These are phyloP conservation scores for Fragaria vesca DNA, from an alignment of 306 rosid species.

Conservation along the genomic window DNA sequence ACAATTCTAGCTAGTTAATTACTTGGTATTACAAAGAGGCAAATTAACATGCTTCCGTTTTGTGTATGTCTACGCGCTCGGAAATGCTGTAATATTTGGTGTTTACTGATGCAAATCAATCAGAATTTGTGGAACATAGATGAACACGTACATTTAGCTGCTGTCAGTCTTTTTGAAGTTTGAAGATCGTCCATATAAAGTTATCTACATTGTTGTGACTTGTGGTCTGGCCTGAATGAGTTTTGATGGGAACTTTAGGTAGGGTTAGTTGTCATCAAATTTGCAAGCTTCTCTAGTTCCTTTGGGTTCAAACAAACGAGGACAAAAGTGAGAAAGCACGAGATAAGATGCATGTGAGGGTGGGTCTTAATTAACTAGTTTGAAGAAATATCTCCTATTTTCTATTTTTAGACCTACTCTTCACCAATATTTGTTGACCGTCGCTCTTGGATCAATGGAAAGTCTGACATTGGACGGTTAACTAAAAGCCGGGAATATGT, in stretches of 20 bases:
- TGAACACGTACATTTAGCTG: background rate
- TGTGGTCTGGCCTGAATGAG: constrained; percentile 5
- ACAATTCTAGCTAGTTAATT: background rate
- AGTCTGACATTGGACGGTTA: background rate
- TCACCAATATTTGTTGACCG: constrained; percentile 18
- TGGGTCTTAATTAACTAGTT: constrained; percentile 9
- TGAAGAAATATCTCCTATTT: background rate
- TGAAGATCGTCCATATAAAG: background rate
- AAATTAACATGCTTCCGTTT: background rate
- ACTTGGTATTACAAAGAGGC: background rate
- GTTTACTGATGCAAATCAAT: background rate
- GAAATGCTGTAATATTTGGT: background rate
- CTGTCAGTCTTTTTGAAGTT: background rate
- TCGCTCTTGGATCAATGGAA: constrained; percentile 7
- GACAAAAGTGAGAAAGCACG: background rate
- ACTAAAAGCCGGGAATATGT: background rate
- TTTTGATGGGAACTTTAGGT: constrained; percentile 2
- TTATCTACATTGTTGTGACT: background rate
- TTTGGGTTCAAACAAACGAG: background rate
- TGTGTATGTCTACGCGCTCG: background rate
- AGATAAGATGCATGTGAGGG: constrained; percentile 29
- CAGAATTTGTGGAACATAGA: constrained; percentile 19
- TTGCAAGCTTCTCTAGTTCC: constrained; percentile 11
- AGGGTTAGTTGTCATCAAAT: background rate
- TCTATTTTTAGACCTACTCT: background rate